Conservation (phyloP, 257 asterid species). For the Nicotiana sylvestris region DNA sequence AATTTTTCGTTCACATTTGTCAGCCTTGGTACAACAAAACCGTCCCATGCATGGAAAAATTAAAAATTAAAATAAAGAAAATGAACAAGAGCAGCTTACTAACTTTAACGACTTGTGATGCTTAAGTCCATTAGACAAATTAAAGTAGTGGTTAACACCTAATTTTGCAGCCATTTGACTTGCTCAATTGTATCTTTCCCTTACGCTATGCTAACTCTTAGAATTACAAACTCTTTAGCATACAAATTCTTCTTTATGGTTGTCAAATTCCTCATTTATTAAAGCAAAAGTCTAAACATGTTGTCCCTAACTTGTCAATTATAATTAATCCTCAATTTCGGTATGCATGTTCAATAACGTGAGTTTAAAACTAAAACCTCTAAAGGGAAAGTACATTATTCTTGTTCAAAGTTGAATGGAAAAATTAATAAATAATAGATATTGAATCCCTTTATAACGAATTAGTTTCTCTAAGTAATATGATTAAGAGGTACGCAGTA, state of each 20-base stretch:
- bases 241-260: conserved; percentile 5
- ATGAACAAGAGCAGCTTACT: background rate
- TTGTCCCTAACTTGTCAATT: background rate
- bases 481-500: background rate
- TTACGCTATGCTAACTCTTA: background rate
- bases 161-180: conserved; percentile 12
- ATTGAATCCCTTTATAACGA: background rate
- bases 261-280: background rate
- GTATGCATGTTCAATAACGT: background rate
- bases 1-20: background rate
- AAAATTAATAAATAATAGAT: background rate
- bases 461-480: background rate
- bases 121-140: background rate
- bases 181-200: conserved; percentile 1
- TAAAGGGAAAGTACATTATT: background rate
- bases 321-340: background rate
- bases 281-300: background rate
- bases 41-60: background rate
- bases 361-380: background rate
- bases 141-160: conserved; percentile 3
- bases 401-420: background rate
- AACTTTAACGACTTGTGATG: background rate
- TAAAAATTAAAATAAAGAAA: no score
- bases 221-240: background rate
- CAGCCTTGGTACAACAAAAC: background rate